Evolutionary conservation across 2,329 filamentous ascomycete genomes (phyloP).

Genomic region (Ophiostoma perfectum): DNA sequence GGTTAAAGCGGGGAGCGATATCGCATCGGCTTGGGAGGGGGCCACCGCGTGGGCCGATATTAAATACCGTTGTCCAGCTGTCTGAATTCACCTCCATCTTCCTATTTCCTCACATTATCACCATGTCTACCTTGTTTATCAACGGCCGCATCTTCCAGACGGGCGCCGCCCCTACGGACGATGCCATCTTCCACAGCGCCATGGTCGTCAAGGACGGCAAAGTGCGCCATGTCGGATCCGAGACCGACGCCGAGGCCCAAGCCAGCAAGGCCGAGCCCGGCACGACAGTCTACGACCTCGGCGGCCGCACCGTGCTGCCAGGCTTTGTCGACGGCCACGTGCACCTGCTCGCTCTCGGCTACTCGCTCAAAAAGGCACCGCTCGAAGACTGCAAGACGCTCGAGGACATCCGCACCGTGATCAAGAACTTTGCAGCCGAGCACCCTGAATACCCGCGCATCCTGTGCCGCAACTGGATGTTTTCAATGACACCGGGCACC

Average conservation of each 20-base stretch:
- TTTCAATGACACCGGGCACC: slow-evolving; percentile 47
- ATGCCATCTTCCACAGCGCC: slow-evolving; percentile 35
- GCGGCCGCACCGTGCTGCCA: slow-evolving; percentile 43
- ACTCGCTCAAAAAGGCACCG: slow-evolving; percentile 47
- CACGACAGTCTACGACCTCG: slow-evolving; percentile 33
- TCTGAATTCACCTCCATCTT: not conserved
- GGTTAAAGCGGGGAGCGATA: not conserved
- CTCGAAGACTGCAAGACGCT: slow-evolving; percentile 44
- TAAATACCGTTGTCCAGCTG: not conserved
- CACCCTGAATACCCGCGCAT: slow-evolving; percentile 45
- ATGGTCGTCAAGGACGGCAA: slow-evolving; percentile 35
- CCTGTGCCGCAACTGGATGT: slow-evolving; percentile 52
- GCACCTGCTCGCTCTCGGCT: slow-evolving; percentile 51
- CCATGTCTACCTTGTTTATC: slow-evolving; percentile 34
- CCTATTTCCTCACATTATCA: not conserved
- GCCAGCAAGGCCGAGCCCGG: slow-evolving; percentile 29
- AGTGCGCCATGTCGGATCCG: slow-evolving; percentile 36
- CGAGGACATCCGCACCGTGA: slow-evolving; percentile 44
- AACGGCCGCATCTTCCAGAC: slow-evolving; percentile 45
- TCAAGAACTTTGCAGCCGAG: slow-evolving; percentile 41
- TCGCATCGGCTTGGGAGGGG: slow-evolving; percentile 2
- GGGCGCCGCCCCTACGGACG: slow-evolving; percentile 27
- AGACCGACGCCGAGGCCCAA: slow-evolving; percentile 32
- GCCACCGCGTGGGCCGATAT: not conserved
- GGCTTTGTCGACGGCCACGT: slow-evolving; percentile 55